Percentiles rank a stretch among this genome's conserved stretches.
Conservation (phyloP, 2,329 filamentous ascomycete species). For the Trichothecium roseum region DNA sequence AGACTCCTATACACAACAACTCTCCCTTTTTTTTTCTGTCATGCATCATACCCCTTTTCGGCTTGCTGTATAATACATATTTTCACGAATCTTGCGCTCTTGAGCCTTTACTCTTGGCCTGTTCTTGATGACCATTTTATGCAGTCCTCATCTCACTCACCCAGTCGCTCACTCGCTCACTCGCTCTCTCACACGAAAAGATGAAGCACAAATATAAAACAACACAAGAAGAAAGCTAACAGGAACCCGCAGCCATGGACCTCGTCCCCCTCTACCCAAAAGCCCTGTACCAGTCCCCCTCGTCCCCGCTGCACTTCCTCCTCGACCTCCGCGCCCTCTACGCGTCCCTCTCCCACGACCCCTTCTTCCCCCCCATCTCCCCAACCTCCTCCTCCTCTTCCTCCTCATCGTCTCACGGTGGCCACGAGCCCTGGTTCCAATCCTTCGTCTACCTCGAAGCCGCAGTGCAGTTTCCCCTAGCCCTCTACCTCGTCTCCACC, state of each 20-base stretch:
- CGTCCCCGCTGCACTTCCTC: constrained; percentile 37
- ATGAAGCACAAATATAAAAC: no score
- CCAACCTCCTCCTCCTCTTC: constrained; percentile 35
- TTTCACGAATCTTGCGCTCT: no score
- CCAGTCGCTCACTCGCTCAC: neutral
- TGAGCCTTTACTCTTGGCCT: no score
- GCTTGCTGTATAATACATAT: no score
- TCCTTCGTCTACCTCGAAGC: constrained; percentile 40
- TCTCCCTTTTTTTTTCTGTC: neutral
- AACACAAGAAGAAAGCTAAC: constrained; percentile 4
- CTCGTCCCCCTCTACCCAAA: constrained; percentile 41
- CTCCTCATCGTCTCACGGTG: constrained; percentile 34
- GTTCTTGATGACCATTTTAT: no score
- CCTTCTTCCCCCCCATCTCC: constrained; percentile 39
- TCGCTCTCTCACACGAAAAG: neutral
- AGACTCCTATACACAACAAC: neutral
- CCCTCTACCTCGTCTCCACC: constrained; percentile 32
- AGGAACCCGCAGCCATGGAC: constrained; percentile 39
- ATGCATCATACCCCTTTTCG: no score
- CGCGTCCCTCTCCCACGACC: constrained; percentile 38
- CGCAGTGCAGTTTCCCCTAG: constrained; percentile 38
- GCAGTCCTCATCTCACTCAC: constrained; percentile 1
- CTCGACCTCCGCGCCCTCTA: constrained; percentile 35
- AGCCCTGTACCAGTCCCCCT: constrained; percentile 28
- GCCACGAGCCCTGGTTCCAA: constrained; percentile 36